Conservation (phyloP, 2,329 filamentous ascomycete species). For the Capronia americana region DNA sequence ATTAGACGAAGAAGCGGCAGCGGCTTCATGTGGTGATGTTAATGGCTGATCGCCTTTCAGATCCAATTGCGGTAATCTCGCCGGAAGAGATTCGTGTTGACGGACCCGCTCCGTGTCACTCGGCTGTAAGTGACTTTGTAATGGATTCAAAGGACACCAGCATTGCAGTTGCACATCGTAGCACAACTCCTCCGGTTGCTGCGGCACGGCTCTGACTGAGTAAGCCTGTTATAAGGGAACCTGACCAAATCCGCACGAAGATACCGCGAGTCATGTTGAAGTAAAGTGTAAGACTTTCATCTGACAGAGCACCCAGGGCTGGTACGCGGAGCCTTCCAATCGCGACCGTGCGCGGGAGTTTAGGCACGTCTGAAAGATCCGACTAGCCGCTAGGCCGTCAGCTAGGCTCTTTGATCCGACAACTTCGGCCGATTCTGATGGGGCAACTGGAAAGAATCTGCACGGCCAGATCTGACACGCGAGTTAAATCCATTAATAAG, state of each 20-base stretch:
- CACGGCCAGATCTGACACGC: not conserved
- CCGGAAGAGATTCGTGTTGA: not conserved
- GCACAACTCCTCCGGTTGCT: not conserved
- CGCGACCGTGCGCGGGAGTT: not conserved
- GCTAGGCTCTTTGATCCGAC: conserved; percentile 1
- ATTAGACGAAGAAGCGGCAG: no score
- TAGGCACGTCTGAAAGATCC: not conserved
- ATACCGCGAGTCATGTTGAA: not conserved
- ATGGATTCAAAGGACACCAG: not conserved
- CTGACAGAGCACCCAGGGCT: not conserved
- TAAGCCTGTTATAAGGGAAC: not conserved
- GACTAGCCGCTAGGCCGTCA: not conserved
- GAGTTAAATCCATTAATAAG: not conserved
- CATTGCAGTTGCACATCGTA: not conserved
- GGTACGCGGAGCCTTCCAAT: no score
- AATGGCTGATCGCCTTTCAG: not conserved
- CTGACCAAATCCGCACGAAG: not conserved
- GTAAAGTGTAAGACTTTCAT: not conserved
- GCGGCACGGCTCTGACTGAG: conserved; percentile 1
- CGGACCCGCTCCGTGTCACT: not conserved
- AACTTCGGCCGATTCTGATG: not conserved
- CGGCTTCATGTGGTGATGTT: no score
- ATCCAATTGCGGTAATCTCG: not conserved
- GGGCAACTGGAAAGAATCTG: not conserved
- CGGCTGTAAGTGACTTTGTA: not conserved